These are phyloP conservation scores for Cucumis hystrix DNA, from an alignment of 306 rosid species.

Conservation along the genomic window DNA sequence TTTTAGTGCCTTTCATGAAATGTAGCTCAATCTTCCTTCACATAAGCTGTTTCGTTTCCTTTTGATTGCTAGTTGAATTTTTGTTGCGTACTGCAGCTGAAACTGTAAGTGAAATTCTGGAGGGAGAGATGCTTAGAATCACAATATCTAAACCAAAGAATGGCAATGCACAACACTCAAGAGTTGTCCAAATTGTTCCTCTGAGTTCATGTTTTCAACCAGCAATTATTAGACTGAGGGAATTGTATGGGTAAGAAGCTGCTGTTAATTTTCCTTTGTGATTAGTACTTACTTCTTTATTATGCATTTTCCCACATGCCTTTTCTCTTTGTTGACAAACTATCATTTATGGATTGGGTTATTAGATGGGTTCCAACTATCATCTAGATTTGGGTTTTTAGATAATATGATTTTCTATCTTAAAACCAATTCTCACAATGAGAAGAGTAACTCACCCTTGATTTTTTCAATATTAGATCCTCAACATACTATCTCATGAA, in stretches of 20 bases:
- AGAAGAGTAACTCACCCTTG: too few relatives aligned
- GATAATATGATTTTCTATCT: too few relatives aligned
- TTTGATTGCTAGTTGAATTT: background rate
- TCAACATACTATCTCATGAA: too few relatives aligned
- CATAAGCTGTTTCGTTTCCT: background rate
- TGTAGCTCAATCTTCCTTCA: background rate
- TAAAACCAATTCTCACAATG: too few relatives aligned
- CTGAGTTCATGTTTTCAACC: slow-evolving; percentile 43
- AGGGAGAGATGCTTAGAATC: slow-evolving; percentile 53
- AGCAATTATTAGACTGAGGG: slow-evolving; percentile 32
- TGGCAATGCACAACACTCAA: slow-evolving; percentile 36
- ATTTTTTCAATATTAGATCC: too few relatives aligned
- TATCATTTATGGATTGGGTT: background rate
- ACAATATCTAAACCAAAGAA: slow-evolving; percentile 43
- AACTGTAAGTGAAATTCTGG: slow-evolving; percentile 31
- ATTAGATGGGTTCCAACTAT: too few relatives aligned
- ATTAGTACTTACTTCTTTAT: background rate
- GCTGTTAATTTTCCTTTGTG: slow-evolving; percentile 4
- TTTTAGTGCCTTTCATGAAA: background rate
- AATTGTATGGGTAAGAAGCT: slow-evolving; percentile 18
- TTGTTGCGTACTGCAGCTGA: slow-evolving; percentile 18
- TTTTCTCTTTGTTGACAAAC: background rate
- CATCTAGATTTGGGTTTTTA: too few relatives aligned
- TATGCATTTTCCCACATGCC: background rate
- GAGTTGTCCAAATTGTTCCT: slow-evolving; percentile 33